Conservation (phyloP, 2,329 filamentous ascomycete species). For the Xylaria arbuscula region DNA sequence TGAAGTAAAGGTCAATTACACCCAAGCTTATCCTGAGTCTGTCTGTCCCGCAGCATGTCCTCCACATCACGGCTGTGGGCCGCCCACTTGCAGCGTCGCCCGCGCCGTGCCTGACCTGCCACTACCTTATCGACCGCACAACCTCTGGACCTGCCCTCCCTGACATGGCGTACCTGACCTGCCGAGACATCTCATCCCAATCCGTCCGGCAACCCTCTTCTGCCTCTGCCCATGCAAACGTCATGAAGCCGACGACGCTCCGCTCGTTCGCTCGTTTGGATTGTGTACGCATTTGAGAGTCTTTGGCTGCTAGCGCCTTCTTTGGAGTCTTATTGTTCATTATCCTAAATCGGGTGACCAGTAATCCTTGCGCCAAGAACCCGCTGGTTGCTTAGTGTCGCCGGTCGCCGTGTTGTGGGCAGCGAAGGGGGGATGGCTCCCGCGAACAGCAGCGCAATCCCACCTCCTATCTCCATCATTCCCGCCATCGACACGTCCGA, state of each 20-base stretch:
- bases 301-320: constrained; percentile 25
- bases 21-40: background rate
- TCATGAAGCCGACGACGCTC: constrained; percentile 38
- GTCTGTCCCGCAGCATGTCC: background rate
- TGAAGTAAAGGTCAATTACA: constrained; percentile 10
- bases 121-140: too few relatives aligned
- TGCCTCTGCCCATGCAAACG: constrained; percentile 38
- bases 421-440: constrained; percentile 32
- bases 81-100: too few relatives aligned
- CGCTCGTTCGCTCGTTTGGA: background rate
- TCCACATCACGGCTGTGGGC: background rate
- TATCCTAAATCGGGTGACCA: constrained; percentile 42
- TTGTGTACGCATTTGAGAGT: constrained; percentile 33
- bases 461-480: constrained; percentile 47
- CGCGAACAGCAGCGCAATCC: constrained; percentile 29
- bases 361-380: constrained; percentile 44
- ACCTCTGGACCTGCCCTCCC: too few relatives aligned
- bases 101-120: background rate
- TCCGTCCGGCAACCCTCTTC: constrained; percentile 18
- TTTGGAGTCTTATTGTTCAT: constrained; percentile 22
- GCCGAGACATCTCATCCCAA: constrained; percentile 18
- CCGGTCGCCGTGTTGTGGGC: constrained; percentile 4
- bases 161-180: background rate
- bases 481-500: constrained; percentile 47
- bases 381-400: constrained; percentile 32